Conservation (phyloP, 441 rosid species). For the Adansonia grandidieri region DNA sequence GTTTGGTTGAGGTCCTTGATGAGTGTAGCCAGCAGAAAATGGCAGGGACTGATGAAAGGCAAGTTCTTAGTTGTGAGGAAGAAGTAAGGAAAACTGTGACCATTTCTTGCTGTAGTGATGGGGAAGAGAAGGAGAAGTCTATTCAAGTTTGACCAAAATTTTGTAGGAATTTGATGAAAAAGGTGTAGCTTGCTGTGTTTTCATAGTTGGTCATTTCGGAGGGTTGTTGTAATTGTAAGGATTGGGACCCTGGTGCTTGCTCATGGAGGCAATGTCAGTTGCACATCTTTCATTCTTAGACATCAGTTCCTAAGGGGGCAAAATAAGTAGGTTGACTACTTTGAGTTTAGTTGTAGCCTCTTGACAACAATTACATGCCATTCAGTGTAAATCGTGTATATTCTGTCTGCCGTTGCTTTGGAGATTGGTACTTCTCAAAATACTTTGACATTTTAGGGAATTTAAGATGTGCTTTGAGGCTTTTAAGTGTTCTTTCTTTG, state of each 20-base stretch:
- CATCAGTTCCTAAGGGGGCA: constrained; percentile 30
- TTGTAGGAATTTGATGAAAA: constrained; percentile 8
- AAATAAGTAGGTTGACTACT: constrained; percentile 36
- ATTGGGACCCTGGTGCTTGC: constrained; percentile 20
- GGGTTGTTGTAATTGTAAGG: constrained; percentile 25
- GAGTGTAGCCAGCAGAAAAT: constrained; percentile 23
- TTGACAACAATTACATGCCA: constrained; percentile 38
- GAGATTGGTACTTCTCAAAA: constrained; percentile 43
- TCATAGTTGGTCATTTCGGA: constrained; percentile 20
- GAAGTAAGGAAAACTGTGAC: constrained; percentile 28
- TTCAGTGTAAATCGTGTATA: constrained; percentile 44
- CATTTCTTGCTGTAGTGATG: constrained; percentile 33
- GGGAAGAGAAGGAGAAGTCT: constrained; percentile 30
- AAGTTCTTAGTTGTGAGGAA: constrained; percentile 28
- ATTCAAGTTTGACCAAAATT: constrained; percentile 20
- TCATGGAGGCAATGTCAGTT: constrained; percentile 9
- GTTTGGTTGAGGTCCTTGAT: constrained; percentile 6
- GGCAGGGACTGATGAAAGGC: constrained; percentile 11
- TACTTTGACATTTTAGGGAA: constrained; percentile 40
- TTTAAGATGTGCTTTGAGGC: constrained; percentile 27
- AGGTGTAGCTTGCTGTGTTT: constrained; percentile 25
- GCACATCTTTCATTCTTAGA: constrained; percentile 27
- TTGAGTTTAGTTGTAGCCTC: constrained; percentile 39
- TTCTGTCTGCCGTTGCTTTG: constrained; percentile 39
- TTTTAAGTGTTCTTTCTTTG: not conserved